Percentiles rank a stretch among this genome's conserved stretches.
phyloP scores from a whole-genome alignment of 345 rosid genomes.

The Melastoma malabathricum region DNA sequence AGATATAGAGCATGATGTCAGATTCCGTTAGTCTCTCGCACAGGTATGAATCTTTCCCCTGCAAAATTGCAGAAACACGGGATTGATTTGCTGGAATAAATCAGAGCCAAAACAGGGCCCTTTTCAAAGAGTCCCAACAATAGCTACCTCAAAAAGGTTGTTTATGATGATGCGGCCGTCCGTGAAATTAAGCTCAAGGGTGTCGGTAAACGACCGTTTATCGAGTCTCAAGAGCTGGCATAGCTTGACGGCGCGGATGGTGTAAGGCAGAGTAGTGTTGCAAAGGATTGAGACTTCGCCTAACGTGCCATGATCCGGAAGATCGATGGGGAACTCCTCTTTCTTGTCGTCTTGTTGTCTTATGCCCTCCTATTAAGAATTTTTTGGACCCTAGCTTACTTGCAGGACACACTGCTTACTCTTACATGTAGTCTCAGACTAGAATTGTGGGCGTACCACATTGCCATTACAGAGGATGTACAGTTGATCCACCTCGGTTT shows the following conservation, averaged over 20 bases:
- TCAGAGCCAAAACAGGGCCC: too few relatives aligned
- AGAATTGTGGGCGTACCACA: slow-evolving; percentile 33
- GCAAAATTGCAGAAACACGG: slow-evolving; percentile 4
- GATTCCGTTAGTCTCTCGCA: slow-evolving; percentile 44
- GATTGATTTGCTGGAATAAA: too few relatives aligned
- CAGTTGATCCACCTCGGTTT: slow-evolving; percentile 55
- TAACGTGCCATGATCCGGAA: slow-evolving; percentile 31
- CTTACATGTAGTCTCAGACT: neutral
- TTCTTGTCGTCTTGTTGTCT: slow-evolving; percentile 25
- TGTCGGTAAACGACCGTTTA: slow-evolving; percentile 53
- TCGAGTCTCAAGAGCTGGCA: slow-evolving; percentile 59
- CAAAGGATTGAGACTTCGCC: slow-evolving; percentile 68
- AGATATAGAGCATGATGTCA: slow-evolving; percentile 48
- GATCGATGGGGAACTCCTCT: slow-evolving; percentile 13
- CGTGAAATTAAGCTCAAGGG: slow-evolving; percentile 46
- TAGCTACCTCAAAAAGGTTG: slow-evolving; percentile 49
- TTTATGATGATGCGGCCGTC: slow-evolving; percentile 65
- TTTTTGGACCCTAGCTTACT: neutral
- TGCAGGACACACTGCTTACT: too few relatives aligned
- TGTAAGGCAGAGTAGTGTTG: slow-evolving; percentile 49
- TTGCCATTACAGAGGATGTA: slow-evolving; percentile 65
- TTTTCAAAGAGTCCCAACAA: neutral
- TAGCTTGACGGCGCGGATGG: slow-evolving; percentile 41
- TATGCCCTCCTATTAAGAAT: slow-evolving; percentile 43
- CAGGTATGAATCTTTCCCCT: slow-evolving; percentile 53